Evolutionary conservation across 1,284 basidiomycete genomes (phyloP), one percentile per base, ranked within the genome.

Genomic region (Agaricales sp.): DNA sequence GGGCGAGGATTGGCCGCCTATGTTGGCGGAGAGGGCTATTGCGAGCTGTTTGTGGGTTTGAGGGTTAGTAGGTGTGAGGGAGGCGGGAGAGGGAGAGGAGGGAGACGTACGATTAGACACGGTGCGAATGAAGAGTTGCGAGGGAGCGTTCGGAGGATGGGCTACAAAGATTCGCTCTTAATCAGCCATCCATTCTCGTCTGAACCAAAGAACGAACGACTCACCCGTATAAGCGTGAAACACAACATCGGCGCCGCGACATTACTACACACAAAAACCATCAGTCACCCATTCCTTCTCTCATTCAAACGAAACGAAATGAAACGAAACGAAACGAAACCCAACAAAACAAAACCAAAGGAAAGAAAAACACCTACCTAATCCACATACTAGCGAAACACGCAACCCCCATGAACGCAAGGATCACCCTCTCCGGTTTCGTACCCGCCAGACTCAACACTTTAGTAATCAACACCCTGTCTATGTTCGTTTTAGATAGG

Each of bases 341-440:
- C 35, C 38, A 45, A 13, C 26, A 62, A 61, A 26, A 58, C 54
- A 21, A 60, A 30, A 14, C 26, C 26, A 30, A 14, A 30, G 26
- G 26, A 30, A 30, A 30, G 26, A 30, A 30, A 30, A 14, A 30
- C 39, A 64, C 73, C 51, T 63, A 90, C 77, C 83, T 87, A 59
- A 99, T 98, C 96, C 94, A 99, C 96, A 98, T 99, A 63, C 89
- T 92, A 1, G 95, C 93, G 62, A 99, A 99, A 61, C 94, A 97
- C 1, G 94, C 89, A 3, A 99, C 94, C 37, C 75, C 80, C 96
- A 99, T 99, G 66, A 98, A 92, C 0, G 92, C 88, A 35, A 99
- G 76, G 14, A 99, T 70, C 1, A 99, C 94, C 0, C 78, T 81
- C 55, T 80, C 83, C 0, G 94, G 96, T 50, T 77, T 77, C 4